Evolutionary conservation across 192 early-diverging fungal genomes (phyloP).

Genomic region (Coemansia sp.): DNA sequence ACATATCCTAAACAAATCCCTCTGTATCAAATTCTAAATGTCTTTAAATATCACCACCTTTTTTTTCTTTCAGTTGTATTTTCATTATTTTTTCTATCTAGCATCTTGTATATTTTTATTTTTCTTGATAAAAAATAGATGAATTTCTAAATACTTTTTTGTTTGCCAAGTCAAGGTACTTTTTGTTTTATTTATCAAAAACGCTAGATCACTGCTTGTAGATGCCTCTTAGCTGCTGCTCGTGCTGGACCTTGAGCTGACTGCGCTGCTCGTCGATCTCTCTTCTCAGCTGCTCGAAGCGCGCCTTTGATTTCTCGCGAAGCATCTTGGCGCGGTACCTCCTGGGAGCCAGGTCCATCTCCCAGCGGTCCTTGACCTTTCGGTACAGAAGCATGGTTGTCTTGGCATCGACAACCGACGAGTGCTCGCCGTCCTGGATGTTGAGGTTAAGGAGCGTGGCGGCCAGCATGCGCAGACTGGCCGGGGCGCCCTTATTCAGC

Average conservation of each 20-base stretch:
- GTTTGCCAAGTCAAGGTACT: background rate
- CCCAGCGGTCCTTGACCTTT: slow-evolving; percentile 82
- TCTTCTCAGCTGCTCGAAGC: slow-evolving; percentile 36
- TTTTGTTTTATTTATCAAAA: background rate
- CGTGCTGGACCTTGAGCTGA: slow-evolving; percentile 8
- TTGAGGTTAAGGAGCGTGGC: slow-evolving; percentile 68
- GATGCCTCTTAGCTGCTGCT: background rate
- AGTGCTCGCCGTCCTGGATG: slow-evolving; percentile 87
- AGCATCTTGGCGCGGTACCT: slow-evolving; percentile 35
- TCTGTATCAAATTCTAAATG: background rate
- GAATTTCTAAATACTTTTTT: background rate
- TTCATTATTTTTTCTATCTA: background rate
- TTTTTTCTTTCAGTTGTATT: background rate
- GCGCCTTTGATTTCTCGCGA: slow-evolving; percentile 34
- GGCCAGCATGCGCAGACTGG: slow-evolving; percentile 74
- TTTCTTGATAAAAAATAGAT: background rate
- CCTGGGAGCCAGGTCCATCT: slow-evolving; percentile 47
- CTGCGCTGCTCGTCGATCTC: slow-evolving; percentile 28
- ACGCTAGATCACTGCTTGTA: slow-evolving; percentile 3
- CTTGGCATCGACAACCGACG: slow-evolving; percentile 85
- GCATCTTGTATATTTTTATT: slow-evolving; percentile 2
- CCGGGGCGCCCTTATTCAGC: slow-evolving; percentile 60
- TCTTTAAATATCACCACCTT: no score
- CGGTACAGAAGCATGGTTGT: slow-evolving; percentile 88
- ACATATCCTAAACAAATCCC: background rate